A percentile compares a stretch with the other conserved stretches of the same genome.
Conservation (phyloP, 2,329 filamentous ascomycete genomes). For the Atkinsonella hypoxylon region DNA sequence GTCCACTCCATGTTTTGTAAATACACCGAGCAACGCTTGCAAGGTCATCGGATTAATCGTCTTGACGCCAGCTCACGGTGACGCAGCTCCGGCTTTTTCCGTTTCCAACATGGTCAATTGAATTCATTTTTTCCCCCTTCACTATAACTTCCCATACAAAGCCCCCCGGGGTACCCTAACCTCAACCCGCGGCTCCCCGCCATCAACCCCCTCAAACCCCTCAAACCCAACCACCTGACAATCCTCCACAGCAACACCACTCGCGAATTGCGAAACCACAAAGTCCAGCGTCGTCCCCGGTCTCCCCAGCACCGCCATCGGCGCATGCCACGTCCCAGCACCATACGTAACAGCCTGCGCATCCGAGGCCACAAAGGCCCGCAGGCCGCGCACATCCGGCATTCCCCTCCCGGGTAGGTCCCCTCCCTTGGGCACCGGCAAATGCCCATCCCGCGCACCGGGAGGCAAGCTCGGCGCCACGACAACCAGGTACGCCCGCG, state of each 20-base stretch:
- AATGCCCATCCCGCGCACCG: conserved; percentile 12
- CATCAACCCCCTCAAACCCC: conserved; percentile 14
- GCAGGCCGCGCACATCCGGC: conserved; percentile 59
- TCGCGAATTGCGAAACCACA: conserved; percentile 79
- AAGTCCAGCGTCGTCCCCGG: conserved; percentile 58
- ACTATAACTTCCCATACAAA: conserved; percentile 9
- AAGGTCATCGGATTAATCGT: no score
- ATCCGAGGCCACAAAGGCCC: conserved; percentile 67
- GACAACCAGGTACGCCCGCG: conserved; percentile 63
- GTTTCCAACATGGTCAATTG: background rate
- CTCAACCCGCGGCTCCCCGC: conserved; percentile 29
- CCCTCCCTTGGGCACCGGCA: conserved; percentile 16
- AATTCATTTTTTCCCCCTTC: background rate
- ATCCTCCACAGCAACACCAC: conserved; percentile 71
- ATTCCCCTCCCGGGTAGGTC: conserved; percentile 47
- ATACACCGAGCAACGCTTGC: no score
- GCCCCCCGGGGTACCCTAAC: conserved; percentile 18
- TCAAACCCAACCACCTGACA: conserved; percentile 62
- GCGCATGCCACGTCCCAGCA: conserved; percentile 88
- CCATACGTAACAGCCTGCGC: conserved; percentile 85
- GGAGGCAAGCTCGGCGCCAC: conserved; percentile 67
- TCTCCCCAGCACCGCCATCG: conserved; percentile 76
- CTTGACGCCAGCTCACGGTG: background rate
- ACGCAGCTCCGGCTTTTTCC: background rate
- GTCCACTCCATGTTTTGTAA: no score